Base-by-base conservation (phyloP, 768 basidiomycete genomes). In the Vararia minispora region DNA sequence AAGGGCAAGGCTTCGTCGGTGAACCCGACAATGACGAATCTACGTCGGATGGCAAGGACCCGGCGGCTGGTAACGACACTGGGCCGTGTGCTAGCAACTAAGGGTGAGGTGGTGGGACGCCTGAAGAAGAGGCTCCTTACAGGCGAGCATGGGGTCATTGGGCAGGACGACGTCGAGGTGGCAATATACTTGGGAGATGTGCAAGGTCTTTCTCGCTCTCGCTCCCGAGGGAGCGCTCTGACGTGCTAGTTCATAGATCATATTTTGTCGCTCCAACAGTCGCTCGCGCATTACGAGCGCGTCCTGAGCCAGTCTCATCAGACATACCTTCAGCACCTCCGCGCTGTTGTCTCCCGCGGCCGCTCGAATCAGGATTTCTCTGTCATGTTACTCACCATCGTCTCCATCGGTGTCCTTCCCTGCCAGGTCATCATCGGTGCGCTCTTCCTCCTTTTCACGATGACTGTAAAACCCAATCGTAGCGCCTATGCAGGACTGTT, bases 181-280 rank as follows among this genome's bases (percentile, higher is more conserved):
- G 79, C 74, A 9, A 83, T 90, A 3, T 89, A 94, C 54, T 74
- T 92, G 62, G 87, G 86, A 17, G 91, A 97, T 56, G 72, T 97
- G 2, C 86, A 91, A 65, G 91, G 91, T 89, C 46, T 37, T 39
- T 6, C 17, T 9, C 4, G 28, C 35, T 14, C 23, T 14, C 16
- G 6, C 24, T 27, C 23, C 13, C 5, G 22, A 21, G 22, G 20
- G 4, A 18, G 36, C 14, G 30, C 30, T 4, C 12, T 8, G 18
- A 33, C 21, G 9, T 16, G 16, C 8, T 37, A 21, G 14, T 29
- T 22, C 39, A 13, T 34, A 91, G 91, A 97, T 58, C 92, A 97
- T 55, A 89, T 95, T 47, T 57, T 91, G 17, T 78, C 86, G 3
- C 63, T 97, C 40, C 87, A 92, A 51, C 81, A 87, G 50, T 74